Evolutionary conservation across 805 yeast genomes (phyloP), one percentile per base, ranked within the genome.

Genomic region (Huiozyma naganishii): DNA sequence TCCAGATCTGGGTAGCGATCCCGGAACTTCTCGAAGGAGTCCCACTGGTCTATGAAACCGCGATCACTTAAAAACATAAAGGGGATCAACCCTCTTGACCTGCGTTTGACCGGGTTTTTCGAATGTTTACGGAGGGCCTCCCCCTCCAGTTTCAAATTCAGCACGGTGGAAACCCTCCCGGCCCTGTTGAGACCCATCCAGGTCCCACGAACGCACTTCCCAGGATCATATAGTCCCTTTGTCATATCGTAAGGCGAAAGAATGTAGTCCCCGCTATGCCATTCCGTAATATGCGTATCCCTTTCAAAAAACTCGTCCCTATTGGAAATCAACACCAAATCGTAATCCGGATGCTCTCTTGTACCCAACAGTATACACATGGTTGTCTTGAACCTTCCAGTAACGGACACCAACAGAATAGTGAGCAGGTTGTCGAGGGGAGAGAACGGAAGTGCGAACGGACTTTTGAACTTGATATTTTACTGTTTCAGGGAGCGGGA

Each of bases 321-420:
- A 57, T 90, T 90, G 4, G 95, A 85, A 3, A 86, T 65, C 5
- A 87, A 58, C 2, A 90, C 73, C 35, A 90, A 68, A 0, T 94
- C 84, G 52, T 78, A 90, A 17, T 82, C 76, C 0, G 83, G 81
- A 56, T 84, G 89, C 1, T 67, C 71, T 10, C 77, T 74, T 2
- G 94, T 73, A 1, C 83, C 73, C 32, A 87, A 54, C 13, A 86
- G 59, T 30, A 88, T 83, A 64, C 97, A 89, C 97, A 89, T 88
- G 11, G 11, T 32, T 32, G 30, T n/a, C 17, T 29, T 7, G 13
- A 9, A 28, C 33, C 29, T 9, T 30, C 33, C 33, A 30, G 33
- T 30, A 30, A 9, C 33, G 33, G 33, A 5, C 3, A 30, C 33
- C 33, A 11, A 8, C 33, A 9, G 33, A 9, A 11, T 30, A 3